Evolutionary conservation across 306 rosid species (phyloP).

Genomic region (Vigna mungo): DNA sequence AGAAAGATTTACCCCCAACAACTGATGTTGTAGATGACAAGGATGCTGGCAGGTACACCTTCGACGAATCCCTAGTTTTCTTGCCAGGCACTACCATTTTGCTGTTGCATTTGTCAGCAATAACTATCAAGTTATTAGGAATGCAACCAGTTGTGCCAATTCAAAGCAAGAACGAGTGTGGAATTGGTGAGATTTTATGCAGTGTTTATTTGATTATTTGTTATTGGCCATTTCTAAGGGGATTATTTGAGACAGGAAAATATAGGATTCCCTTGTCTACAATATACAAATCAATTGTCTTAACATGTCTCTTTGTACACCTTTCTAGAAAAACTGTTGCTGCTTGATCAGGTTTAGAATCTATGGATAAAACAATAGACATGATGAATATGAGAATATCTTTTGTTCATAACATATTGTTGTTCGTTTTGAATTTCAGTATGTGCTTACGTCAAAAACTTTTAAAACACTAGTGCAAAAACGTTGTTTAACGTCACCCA

Average conservation of each 20-base stretch:
- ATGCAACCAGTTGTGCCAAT: background rate
- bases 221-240: conserved; percentile 62
- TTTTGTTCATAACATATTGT: background rate
- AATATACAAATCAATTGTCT: conserved; percentile 45
- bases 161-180: conserved; percentile 40
- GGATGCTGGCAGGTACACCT: conserved; percentile 49
- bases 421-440: no score
- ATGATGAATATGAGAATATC: background rate
- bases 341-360: background rate
- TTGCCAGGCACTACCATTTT: conserved; percentile 62
- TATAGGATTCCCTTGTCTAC: conserved; percentile 67
- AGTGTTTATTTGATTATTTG: conserved; percentile 54
- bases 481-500: no score
- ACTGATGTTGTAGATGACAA: background rate
- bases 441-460: no score
- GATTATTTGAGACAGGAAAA: conserved; percentile 58
- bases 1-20: conserved; percentile 50
- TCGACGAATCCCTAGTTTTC: conserved; percentile 62
- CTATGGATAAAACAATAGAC: background rate
- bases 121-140: conserved; percentile 38
- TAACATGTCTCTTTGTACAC: conserved; percentile 53
- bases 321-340: background rate
- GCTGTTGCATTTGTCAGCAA: conserved; percentile 56
- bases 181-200: conserved; percentile 54
- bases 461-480: no score